phyloP scores from a whole-genome alignment of 2,329 filamentous ascomycete species.

The Fusarium sp. region DNA sequence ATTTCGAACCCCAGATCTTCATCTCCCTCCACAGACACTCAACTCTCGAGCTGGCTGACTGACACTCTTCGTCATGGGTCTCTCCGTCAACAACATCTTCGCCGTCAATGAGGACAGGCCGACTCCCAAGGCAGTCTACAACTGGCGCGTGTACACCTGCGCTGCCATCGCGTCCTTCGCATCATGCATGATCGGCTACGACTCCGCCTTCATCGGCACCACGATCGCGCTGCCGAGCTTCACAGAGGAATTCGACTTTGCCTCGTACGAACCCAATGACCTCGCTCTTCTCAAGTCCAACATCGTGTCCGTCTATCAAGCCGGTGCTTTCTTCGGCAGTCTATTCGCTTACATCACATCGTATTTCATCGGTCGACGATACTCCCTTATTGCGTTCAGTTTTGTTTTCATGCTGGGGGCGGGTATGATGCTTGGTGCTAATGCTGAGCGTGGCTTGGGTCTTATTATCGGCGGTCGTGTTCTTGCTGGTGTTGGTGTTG shows the following conservation, averaged over 20 bases:
- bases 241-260: slow-evolving; percentile 71
- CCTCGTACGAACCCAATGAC: slow-evolving; percentile 53
- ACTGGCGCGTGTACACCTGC: slow-evolving; percentile 65
- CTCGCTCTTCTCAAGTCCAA: slow-evolving; percentile 72
- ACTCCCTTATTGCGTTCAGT: slow-evolving; percentile 67
- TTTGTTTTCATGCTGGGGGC: slow-evolving; percentile 74
- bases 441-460: slow-evolving; percentile 66
- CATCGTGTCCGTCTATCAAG: slow-evolving; percentile 83
- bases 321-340: slow-evolving; percentile 84
- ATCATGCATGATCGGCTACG: slow-evolving; percentile 67
- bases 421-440: slow-evolving; percentile 75
- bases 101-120: slow-evolving; percentile 63
- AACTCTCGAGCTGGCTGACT: not conserved
- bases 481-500: slow-evolving; percentile 69
- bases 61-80: not conserved
- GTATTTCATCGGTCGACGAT: slow-evolving; percentile 72
- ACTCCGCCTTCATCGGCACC: slow-evolving; percentile 81
- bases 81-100: slow-evolving; percentile 53
- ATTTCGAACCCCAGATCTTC: not conserved
- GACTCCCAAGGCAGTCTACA: slow-evolving; percentile 65
- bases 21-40: not conserved
- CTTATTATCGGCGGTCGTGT: slow-evolving; percentile 69
- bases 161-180: slow-evolving; percentile 63
- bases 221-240: slow-evolving; percentile 77
- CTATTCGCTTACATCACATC: slow-evolving; percentile 71